Base-by-base conservation (phyloP, 225 moss, liverwort and hornwort species). In the Physcomitrium patens region DNA sequence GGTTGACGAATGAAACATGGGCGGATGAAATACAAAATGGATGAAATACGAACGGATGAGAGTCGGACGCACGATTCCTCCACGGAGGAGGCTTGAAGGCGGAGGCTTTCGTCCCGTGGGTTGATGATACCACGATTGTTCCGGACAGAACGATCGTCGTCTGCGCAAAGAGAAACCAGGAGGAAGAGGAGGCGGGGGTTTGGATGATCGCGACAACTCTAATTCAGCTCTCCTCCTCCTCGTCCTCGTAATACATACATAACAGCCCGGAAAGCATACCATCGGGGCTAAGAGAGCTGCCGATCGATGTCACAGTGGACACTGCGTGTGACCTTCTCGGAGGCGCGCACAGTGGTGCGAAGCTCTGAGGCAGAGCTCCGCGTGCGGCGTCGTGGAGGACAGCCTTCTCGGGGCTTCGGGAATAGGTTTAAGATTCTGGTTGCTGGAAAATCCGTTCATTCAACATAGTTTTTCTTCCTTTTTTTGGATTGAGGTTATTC, bases 61-160 rank as follows among this genome's bases (percentile, higher is more conserved):
- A 24, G 1, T 1, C 1, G 1, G 24, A 24, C 24, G 24, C 24
- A 24, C 24, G 24, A 24, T 24, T 24, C 24, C 24, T 24, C 24
- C 24, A 24, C 24, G 1, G 24, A 24, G 24, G 24, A 24, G 24
- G 24, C 24, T 24, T 1, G 24, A 24, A 24, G 24, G 24, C 1
- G 24, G 24, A 24, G 24, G 1, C 24, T 24, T 24, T n/a, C n/a
- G n/a, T n/a, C n/a, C n/a, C n/a, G n/a, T n/a, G 52, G 18, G 18
- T 41, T 3, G 9, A 12, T 14, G 27, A 53, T 62, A 62, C 44
- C 46, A 46, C 19, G 20, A 6, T 16, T 49, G 41, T 71, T 73
- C 68, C 73, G 0, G 1, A 1, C 54, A 45, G 53, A 79, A 67
- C 67, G 22, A 67, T 68, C 79, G 73, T 68, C 78, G 11, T 66